Percentiles rank a stretch among this genome's conserved stretches.
Evolutionary conservation across 371 early-diverging fungal genomes (phyloP).

Genomic region (Mucor saturninus): DNA sequence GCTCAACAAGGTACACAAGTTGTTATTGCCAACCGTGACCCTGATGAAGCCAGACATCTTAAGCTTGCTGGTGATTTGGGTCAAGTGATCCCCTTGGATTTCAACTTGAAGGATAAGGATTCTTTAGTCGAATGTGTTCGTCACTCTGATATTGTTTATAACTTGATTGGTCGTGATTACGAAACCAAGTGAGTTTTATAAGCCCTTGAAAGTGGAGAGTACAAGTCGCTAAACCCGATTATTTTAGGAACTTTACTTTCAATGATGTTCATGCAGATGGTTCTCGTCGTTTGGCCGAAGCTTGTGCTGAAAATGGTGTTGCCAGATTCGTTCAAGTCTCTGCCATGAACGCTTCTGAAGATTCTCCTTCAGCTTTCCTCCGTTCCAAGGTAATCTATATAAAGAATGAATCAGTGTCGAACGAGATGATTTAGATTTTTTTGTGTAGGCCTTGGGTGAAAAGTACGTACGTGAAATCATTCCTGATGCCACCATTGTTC

Average conservation of each 20-base stretch:
- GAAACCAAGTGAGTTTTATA: slow-evolving; percentile 79
- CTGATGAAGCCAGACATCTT: slow-evolving; percentile 86
- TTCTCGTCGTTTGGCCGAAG: slow-evolving; percentile 81
- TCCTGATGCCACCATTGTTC: slow-evolving; percentile 93
- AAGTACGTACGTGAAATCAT: slow-evolving; percentile 84
- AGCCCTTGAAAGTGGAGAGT: background rate
- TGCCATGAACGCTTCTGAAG: slow-evolving; percentile 79
- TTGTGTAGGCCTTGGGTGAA: slow-evolving; percentile 84
- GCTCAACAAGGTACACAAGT: slow-evolving; percentile 85
- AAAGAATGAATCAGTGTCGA: background rate
- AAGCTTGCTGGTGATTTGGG: slow-evolving; percentile 95
- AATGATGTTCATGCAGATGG: slow-evolving; percentile 87
- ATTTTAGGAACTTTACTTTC: slow-evolving; percentile 83
- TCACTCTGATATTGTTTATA: slow-evolving; percentile 94
- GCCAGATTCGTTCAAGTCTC: slow-evolving; percentile 90
- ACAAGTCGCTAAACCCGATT: background rate
- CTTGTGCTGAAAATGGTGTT: slow-evolving; percentile 84
- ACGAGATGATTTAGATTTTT: background rate
- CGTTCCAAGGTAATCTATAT: slow-evolving; percentile 74
- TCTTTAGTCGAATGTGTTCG: slow-evolving; percentile 83
- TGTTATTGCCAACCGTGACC: slow-evolving; percentile 90
- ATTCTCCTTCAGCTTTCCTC: slow-evolving; percentile 81
- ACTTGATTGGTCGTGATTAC: slow-evolving; percentile 91
- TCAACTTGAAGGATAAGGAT: slow-evolving; percentile 87
- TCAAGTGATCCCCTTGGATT: slow-evolving; percentile 90